A percentile compares a stretch with the other conserved stretches of the same genome.
Conservation (phyloP, 306 rosid species). For the Sophora flavescens region DNA sequence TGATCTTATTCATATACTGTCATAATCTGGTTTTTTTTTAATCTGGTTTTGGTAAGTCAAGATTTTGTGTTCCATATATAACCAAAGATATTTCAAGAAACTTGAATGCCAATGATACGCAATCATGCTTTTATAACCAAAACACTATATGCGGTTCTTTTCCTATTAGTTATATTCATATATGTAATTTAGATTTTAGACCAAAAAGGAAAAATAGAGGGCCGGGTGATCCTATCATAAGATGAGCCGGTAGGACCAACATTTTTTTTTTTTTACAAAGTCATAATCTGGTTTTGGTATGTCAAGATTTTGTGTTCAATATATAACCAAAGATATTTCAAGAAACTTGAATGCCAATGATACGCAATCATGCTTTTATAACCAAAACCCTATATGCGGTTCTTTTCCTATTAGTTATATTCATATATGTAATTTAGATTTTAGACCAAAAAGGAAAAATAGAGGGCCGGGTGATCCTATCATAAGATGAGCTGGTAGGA, state of each 20-base stretch:
- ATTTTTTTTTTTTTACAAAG: not conserved
- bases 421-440: not conserved
- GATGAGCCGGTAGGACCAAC: too few relatives aligned
- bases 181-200: too few relatives aligned
- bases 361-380: conserved; percentile 8
- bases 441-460: not conserved
- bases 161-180: too few relatives aligned
- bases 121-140: too few relatives aligned
- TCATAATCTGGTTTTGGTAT: conserved; percentile 29
- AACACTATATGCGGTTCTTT: too few relatives aligned
- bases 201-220: too few relatives aligned
- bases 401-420: not conserved
- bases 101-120: too few relatives aligned
- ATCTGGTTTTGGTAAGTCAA: too few relatives aligned
- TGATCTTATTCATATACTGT: conserved; percentile 2
- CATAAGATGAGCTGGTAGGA: not conserved
- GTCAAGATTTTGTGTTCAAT: conserved; percentile 31
- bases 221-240: too few relatives aligned
- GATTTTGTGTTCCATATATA: too few relatives aligned
- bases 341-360: conserved; percentile 18
- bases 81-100: too few relatives aligned
- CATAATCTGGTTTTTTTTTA: conserved; percentile 14
- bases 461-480: not conserved
- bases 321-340: not conserved
- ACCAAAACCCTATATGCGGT: not conserved